Evolutionary conservation across 495 filamentous ascomycete genomes (phyloP).

Genomic region (Sordaria brevicollis): DNA sequence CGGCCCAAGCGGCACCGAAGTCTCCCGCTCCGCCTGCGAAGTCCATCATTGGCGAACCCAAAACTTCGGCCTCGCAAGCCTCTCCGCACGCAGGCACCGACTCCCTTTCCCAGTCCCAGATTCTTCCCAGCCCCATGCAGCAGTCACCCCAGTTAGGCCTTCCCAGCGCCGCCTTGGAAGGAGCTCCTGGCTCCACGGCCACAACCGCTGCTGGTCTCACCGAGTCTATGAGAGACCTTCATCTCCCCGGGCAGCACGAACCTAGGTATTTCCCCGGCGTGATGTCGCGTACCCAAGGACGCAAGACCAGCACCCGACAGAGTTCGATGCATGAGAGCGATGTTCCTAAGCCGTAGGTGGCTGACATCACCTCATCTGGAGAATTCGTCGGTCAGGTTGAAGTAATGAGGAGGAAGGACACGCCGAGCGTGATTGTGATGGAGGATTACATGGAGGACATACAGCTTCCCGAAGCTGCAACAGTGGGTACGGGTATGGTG

Average conservation of each 20-base stretch:
- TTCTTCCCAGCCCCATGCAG: slow-evolving; percentile 9
- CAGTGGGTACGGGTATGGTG: background rate
- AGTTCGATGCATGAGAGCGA: slow-evolving; percentile 31
- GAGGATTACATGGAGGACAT: background rate
- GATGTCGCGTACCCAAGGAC: slow-evolving; percentile 44
- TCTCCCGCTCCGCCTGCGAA: slow-evolving; percentile 22
- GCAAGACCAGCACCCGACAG: slow-evolving; percentile 36
- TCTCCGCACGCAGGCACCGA: background rate
- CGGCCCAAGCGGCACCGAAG: background rate
- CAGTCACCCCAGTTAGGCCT: slow-evolving; percentile 4
- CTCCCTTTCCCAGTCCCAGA: slow-evolving; percentile 8
- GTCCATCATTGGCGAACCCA: slow-evolving; percentile 10
- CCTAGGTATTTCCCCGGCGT: slow-evolving; percentile 65
- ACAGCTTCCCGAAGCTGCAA: background rate
- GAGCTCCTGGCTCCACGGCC: too few relatives aligned
- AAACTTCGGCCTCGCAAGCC: background rate
- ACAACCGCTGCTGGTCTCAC: background rate
- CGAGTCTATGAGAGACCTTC: slow-evolving; percentile 15
- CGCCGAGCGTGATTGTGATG: background rate
- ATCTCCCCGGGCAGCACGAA: slow-evolving; percentile 47
- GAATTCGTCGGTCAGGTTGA: background rate
- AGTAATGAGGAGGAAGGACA: background rate
- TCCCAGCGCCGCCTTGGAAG: background rate
- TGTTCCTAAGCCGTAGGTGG: background rate
- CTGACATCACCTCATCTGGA: background rate